Conservation (phyloP, 192 early-diverging fungal genomes). For the Linderina pennispora region DNA sequence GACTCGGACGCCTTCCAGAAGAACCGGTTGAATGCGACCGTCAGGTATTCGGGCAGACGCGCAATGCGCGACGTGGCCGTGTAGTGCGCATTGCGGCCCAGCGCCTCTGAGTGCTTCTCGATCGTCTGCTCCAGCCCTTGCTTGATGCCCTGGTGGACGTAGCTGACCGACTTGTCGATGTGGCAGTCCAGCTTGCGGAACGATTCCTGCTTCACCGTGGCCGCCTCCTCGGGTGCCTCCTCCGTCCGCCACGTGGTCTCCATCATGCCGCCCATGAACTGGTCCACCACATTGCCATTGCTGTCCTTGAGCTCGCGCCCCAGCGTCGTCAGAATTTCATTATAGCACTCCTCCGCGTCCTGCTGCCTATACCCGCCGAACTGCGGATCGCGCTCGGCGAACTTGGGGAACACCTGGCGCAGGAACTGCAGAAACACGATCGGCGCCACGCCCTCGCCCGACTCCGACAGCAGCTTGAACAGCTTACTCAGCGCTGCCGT, state of each 20-base stretch:
- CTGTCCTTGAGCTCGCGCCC: slow-evolving; percentile 7
- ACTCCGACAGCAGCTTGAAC: slow-evolving; percentile 62
- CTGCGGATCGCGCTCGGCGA: slow-evolving; percentile 66
- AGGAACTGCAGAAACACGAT: slow-evolving; percentile 73
- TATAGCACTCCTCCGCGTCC: slow-evolving; percentile 99
- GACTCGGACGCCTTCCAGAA: slow-evolving; percentile 85
- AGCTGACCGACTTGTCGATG: slow-evolving; percentile 50
- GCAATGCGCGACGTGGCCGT: slow-evolving; percentile 67
- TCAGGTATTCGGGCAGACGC: slow-evolving; percentile 83
- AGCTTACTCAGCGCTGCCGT: slow-evolving; percentile 65
- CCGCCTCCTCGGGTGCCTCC: slow-evolving; percentile 72
- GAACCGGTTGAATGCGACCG: slow-evolving; percentile 89
- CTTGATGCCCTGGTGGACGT: slow-evolving; percentile 29
- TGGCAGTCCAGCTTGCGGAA: slow-evolving; percentile 76
- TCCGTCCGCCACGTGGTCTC: slow-evolving; percentile 45
- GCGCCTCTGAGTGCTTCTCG: slow-evolving; percentile 82
- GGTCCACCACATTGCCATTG: slow-evolving; percentile 47
- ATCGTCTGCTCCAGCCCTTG: slow-evolving; percentile 73
- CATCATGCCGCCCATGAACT: slow-evolving; percentile 74
- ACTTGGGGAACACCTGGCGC: slow-evolving; percentile 78
- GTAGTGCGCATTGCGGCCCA: slow-evolving; percentile 77
- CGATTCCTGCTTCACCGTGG: slow-evolving; percentile 53
- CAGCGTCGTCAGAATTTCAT: slow-evolving; percentile 70
- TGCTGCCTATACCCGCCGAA: slow-evolving; percentile 80
- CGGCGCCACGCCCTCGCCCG: slow-evolving; percentile 70